Percentiles rank a stretch among this genome's conserved stretches.
Conservation (phyloP, 257 asterid species). For the Fraxinus cuspidata region DNA sequence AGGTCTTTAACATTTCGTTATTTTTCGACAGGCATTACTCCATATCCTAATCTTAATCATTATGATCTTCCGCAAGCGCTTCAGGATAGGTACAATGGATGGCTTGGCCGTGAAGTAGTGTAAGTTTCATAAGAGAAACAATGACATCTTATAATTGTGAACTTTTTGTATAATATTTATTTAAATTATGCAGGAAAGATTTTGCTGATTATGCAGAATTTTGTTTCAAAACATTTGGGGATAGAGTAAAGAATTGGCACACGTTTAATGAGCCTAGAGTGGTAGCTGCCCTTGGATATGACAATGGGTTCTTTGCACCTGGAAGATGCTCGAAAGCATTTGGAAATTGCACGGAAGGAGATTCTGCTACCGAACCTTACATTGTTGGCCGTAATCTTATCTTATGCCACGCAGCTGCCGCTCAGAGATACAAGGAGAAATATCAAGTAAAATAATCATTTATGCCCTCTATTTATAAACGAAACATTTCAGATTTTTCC, state of each 20-base stretch:
- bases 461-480: too few species aligned
- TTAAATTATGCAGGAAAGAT: constrained; percentile 61
- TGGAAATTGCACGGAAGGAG: constrained; percentile 59
- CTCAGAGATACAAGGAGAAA: constrained; percentile 59
- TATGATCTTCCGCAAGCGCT: constrained; percentile 96
- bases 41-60: constrained; percentile 86
- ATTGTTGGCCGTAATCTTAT: constrained; percentile 81
- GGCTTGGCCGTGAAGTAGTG: constrained; percentile 83
- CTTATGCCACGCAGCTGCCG: constrained; percentile 70
- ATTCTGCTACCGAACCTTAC: constrained; percentile 91
- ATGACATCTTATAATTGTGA: too few species aligned
- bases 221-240: constrained; percentile 88
- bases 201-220: constrained; percentile 90
- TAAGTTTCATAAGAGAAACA: constrained; percentile 31
- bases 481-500: background rate
- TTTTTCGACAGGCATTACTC: constrained; percentile 65
- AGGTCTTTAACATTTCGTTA: background rate
- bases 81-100: constrained; percentile 76
- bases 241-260: constrained; percentile 88
- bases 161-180: background rate
- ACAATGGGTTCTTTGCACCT: constrained; percentile 75
- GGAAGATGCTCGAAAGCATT: constrained; percentile 71
- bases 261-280: constrained; percentile 91
- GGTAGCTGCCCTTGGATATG: constrained; percentile 89
- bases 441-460: constrained; percentile 52